phyloP scores from a whole-genome alignment of 345 rosid species.

The Brassica cretica region DNA sequence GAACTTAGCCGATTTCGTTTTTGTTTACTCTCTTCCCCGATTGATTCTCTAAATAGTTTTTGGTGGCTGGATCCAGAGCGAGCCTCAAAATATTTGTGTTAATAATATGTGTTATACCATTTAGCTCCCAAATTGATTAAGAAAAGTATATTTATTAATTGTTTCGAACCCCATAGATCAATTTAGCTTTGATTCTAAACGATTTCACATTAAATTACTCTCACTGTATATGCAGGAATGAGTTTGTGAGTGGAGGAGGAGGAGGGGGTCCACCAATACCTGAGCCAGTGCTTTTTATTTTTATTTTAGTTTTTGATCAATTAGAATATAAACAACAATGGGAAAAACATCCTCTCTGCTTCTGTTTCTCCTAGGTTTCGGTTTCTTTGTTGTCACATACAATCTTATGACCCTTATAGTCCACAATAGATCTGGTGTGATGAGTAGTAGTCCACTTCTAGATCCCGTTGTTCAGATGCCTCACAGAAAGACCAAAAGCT shows the following conservation, averaged over 20 bases:
- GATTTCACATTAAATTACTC: neutral
- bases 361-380: slow-evolving; percentile 61
- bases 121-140: too few species aligned
- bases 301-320: neutral
- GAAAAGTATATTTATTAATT: too few species aligned
- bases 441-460: slow-evolving; percentile 34
- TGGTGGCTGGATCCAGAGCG: neutral
- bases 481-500: slow-evolving; percentile 43
- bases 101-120: too few species aligned
- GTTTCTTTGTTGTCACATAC: slow-evolving; percentile 74
- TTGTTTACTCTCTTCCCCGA: neutral
- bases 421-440: slow-evolving; percentile 48
- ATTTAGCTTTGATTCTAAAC: slow-evolving; percentile 7
- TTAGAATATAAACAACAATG: slow-evolving; percentile 36
- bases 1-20: neutral
- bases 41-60: neutral
- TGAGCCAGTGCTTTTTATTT: neutral
- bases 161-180: neutral
- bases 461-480: slow-evolving; percentile 85
- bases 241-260: neutral
- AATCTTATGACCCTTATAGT: slow-evolving; percentile 61
- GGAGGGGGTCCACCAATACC: neutral
- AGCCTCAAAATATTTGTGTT: neutral
- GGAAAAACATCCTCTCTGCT: slow-evolving; percentile 60
- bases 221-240: slow-evolving; percentile 22